A percentile compares a stretch with the other conserved stretches of the same genome.
Conservation (phyloP, 192 early-diverging fungal species). For the Pecoramyces ruminantium region DNA sequence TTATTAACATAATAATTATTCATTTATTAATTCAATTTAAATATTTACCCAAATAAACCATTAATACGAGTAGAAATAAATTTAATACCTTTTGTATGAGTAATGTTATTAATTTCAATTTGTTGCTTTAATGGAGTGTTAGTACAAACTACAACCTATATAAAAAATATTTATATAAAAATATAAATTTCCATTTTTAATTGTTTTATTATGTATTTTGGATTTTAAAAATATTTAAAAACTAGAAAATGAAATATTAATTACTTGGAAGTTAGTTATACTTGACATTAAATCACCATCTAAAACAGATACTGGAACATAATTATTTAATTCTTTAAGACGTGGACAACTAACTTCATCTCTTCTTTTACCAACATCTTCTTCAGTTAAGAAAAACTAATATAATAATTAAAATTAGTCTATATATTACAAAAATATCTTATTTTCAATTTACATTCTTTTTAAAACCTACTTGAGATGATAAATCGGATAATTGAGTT, state of each 20-base stretch:
- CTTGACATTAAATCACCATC: slow-evolving; percentile 56
- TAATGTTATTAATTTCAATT: slow-evolving; percentile 69
- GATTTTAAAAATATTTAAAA: too few relatives aligned
- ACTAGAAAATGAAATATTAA: not conserved
- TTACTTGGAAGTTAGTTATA: slow-evolving; percentile 26
- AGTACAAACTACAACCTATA: slow-evolving; percentile 71
- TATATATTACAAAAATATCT: too few relatives aligned
- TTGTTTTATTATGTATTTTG: too few relatives aligned
- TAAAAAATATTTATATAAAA: too few relatives aligned
- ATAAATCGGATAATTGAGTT: slow-evolving; percentile 64
- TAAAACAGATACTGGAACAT: slow-evolving; percentile 80
- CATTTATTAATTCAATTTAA: too few relatives aligned
- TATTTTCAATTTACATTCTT: too few relatives aligned
- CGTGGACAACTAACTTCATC: slow-evolving; percentile 55
- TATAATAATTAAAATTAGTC: not conserved
- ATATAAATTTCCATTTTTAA: too few relatives aligned
- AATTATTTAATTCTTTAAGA: slow-evolving; percentile 89
- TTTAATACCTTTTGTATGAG: slow-evolving; percentile 51
- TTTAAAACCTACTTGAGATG: slow-evolving; percentile 59
- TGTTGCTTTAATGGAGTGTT: slow-evolving; percentile 58
- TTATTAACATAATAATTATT: too few relatives aligned
- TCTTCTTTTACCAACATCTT: slow-evolving; percentile 75
- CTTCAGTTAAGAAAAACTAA: slow-evolving; percentile 74
- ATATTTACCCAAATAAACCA: slow-evolving; percentile 72
- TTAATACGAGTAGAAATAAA: slow-evolving; percentile 79